Evolutionary conservation across 139 green algal genomes (phyloP).

Genomic region (Micromonas pusilla): DNA sequence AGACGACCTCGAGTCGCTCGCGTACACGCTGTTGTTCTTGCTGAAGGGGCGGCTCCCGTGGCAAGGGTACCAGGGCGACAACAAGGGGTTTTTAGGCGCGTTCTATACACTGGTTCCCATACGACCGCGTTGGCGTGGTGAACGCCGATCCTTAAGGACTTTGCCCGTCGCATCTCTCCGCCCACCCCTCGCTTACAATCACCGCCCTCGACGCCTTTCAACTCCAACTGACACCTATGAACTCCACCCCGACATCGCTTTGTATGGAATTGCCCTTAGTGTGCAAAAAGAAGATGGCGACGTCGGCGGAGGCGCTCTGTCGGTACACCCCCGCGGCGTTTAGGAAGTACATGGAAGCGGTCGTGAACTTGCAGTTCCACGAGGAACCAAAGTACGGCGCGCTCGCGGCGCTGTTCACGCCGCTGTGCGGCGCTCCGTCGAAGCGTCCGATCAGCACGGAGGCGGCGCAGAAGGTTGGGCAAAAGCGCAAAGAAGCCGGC

Average conservation of each 20-base stretch:
- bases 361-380: slow-evolving; percentile 98
- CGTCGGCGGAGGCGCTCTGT: slow-evolving; percentile 87
- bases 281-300: slow-evolving; percentile 99
- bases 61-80: slow-evolving; percentile 95
- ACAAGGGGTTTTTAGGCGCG: slow-evolving; percentile 99
- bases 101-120: too few relatives aligned
- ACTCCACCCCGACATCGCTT: too few relatives aligned
- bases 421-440: slow-evolving; percentile 70
- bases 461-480: slow-evolving; percentile 67
- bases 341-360: slow-evolving; percentile 83
- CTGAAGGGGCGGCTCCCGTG: slow-evolving; percentile 85
- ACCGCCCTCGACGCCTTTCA: too few relatives aligned
- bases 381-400: slow-evolving; percentile 88
- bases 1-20: slow-evolving; percentile 95
- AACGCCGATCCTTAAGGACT: too few relatives aligned
- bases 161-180: too few relatives aligned
- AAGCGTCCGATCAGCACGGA: slow-evolving; percentile 77
- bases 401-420: slow-evolving; percentile 83
- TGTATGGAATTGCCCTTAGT: too few relatives aligned
- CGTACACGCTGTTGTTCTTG: slow-evolving; percentile 98
- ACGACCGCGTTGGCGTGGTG: too few relatives aligned
- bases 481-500: slow-evolving; percentile 76
- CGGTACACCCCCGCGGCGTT: slow-evolving; percentile 92
- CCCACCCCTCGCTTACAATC: too few relatives aligned
- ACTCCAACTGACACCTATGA: too few relatives aligned